Conservation (phyloP, 306 rosid genomes). For the Crotalaria pallida region DNA sequence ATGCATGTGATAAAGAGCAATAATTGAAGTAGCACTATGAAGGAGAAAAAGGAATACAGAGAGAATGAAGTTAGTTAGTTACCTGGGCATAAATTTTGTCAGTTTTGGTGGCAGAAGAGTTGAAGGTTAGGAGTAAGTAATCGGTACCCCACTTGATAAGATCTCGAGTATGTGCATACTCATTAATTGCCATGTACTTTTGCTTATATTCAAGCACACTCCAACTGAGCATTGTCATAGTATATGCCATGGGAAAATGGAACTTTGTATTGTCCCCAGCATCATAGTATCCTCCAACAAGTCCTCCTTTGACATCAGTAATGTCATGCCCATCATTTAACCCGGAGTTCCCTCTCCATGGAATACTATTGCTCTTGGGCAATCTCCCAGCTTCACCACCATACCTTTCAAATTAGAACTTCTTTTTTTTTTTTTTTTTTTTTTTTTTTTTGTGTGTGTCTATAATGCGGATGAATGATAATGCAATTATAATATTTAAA, state of each 20-base stretch:
- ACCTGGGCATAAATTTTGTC: conserved; percentile 51
- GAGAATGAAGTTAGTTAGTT: too few relatives aligned
- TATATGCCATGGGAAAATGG: conserved; percentile 39
- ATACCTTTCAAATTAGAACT: background rate
- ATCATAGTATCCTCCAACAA: conserved; percentile 42
- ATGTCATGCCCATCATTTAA: conserved; percentile 29
- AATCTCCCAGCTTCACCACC: conserved; percentile 40
- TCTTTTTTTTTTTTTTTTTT: too few relatives aligned
- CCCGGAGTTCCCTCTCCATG: conserved; percentile 42
- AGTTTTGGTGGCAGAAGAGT: conserved; percentile 50
- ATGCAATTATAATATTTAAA: background rate
- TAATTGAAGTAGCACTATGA: background rate
- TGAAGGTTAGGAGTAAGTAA: conserved; percentile 63
- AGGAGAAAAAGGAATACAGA: background rate
- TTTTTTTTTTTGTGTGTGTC: too few relatives aligned
- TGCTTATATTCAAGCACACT: conserved; percentile 39
- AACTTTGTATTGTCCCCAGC: conserved; percentile 38
- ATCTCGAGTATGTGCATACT: conserved; percentile 27
- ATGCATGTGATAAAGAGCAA: background rate
- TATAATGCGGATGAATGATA: too few relatives aligned
- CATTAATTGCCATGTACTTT: conserved; percentile 25
- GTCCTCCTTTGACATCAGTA: conserved; percentile 24
- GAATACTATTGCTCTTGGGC: conserved; percentile 26
- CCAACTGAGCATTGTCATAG: conserved; percentile 50
- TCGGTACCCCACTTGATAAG: conserved; percentile 52